Percentiles rank a stretch among this genome's conserved stretches.
These are phyloP conservation scores for Solanum chilense DNA, from an alignment of 257 asterid genomes.

Conservation along the genomic window DNA sequence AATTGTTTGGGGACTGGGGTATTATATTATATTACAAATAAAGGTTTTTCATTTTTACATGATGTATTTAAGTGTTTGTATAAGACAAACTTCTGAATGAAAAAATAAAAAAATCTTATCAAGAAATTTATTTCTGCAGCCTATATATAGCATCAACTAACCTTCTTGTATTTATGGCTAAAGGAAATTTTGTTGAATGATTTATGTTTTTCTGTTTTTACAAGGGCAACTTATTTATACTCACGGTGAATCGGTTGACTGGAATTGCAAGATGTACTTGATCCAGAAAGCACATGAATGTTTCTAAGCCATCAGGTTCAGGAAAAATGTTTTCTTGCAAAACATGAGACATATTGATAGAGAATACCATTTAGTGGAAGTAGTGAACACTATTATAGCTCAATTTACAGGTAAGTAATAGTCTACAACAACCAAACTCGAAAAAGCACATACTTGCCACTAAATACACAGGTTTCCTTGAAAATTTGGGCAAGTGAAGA, in stretches of 20 bases:
- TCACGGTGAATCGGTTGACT: too few species aligned
- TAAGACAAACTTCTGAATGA: background rate
- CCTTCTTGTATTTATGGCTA: too few species aligned
- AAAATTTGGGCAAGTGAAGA: conserved; percentile 16
- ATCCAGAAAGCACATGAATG: background rate
- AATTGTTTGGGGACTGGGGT: too few species aligned
- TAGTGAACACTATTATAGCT: background rate
- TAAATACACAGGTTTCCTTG: conserved; percentile 15
- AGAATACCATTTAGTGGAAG: background rate
- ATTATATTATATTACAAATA: too few species aligned
- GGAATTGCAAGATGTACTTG: background rate
- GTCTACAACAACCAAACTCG: conserved; percentile 15
- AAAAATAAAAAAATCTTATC: too few species aligned
- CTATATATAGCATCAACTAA: too few species aligned
- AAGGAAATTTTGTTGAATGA: too few species aligned
- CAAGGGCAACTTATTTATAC: too few species aligned
- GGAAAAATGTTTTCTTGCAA: background rate
- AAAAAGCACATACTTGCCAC: background rate
- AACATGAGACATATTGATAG: background rate
- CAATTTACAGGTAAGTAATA: conserved; percentile 23
- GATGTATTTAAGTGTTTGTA: background rate
- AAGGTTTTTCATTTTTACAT: too few species aligned
- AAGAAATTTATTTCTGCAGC: too few species aligned
- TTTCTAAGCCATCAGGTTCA: background rate
- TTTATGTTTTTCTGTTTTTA: too few species aligned